Percentiles rank a stretch among this genome's conserved stretches.
Evolutionary conservation across 2,329 filamentous ascomycete genomes (phyloP).

Genomic region (Tolypocladium inflatum): DNA sequence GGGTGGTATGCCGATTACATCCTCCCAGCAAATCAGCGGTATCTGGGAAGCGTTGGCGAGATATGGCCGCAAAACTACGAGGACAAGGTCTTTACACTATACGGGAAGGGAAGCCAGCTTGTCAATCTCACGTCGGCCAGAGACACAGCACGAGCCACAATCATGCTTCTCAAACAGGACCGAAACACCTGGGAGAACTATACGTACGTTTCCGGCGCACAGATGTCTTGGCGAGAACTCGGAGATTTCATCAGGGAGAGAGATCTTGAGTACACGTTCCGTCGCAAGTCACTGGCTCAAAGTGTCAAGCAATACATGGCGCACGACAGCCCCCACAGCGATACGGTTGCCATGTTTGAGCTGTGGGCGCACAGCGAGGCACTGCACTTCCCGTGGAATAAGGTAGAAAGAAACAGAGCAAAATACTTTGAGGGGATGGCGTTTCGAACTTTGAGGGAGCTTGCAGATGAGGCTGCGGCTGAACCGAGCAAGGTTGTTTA

Average conservation of each 20-base stretch:
- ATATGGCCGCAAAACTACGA: slow-evolving; percentile 4
- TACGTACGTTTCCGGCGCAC: slow-evolving; percentile 2
- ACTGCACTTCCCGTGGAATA: background rate
- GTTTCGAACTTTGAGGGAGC: background rate
- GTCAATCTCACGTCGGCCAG: slow-evolving; percentile 1
- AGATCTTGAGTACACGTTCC: background rate
- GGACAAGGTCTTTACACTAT: slow-evolving; percentile 2
- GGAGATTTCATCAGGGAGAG: background rate
- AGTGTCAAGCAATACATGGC: slow-evolving; percentile 3
- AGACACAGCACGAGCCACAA: background rate
- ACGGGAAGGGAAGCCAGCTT: slow-evolving; percentile 2
- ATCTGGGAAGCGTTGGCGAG: slow-evolving; percentile 1
- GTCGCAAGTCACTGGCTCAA: slow-evolving; percentile 2
- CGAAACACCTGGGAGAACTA: slow-evolving; percentile 1
- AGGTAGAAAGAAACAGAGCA: background rate
- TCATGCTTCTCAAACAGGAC: slow-evolving; percentile 2
- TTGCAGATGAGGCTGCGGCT: background rate
- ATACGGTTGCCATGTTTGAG: slow-evolving; percentile 1
- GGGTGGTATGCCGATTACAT: slow-evolving; percentile 3
- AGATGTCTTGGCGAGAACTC: slow-evolving; percentile 1
- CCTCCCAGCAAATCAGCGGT: background rate
- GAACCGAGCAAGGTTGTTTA: background rate
- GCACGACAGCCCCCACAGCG: background rate
- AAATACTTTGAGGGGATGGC: background rate
- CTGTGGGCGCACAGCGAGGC: slow-evolving; percentile 2